Percentiles rank a stretch among this genome's conserved stretches.
Conservation (phyloP, 2,329 filamentous ascomycete species). For the Colletotrichum sp. region DNA sequence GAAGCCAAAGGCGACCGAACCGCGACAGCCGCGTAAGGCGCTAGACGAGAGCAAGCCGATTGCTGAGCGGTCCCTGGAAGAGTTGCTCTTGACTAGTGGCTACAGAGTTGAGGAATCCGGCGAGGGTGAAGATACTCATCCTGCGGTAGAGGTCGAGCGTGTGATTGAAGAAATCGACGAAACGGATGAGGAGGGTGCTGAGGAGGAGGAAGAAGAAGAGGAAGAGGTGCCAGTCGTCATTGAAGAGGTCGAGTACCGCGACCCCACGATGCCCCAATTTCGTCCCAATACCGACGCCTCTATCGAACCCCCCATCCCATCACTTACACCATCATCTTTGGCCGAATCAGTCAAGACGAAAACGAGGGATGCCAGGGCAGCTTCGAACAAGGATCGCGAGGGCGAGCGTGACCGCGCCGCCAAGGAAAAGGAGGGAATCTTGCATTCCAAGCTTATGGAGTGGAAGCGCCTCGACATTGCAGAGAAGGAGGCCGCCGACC, state of each 20-base stretch:
- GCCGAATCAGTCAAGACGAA: background rate
- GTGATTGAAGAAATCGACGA: slow-evolving; percentile 21
- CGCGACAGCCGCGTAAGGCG: slow-evolving; percentile 22
- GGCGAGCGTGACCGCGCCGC: background rate
- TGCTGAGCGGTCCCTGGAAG: slow-evolving; percentile 37
- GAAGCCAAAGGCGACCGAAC: slow-evolving; percentile 4
- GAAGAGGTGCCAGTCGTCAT: slow-evolving; percentile 1
- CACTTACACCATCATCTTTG: background rate
- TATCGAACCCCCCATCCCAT: slow-evolving; percentile 17
- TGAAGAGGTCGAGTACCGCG: slow-evolving; percentile 39
- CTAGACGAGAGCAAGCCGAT: slow-evolving; percentile 24
- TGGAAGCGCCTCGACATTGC: slow-evolving; percentile 66
- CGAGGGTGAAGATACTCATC: background rate
- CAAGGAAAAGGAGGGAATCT: slow-evolving; percentile 26
- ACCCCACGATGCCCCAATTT: slow-evolving; percentile 74
- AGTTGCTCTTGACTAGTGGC: slow-evolving; percentile 49
- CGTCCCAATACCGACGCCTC: slow-evolving; percentile 56
- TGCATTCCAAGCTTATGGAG: slow-evolving; percentile 41
- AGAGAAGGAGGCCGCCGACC: slow-evolving; percentile 70
- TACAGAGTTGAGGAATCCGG: slow-evolving; percentile 42
- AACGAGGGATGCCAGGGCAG: background rate
- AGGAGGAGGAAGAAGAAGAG: slow-evolving; percentile 25
- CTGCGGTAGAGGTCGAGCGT: slow-evolving; percentile 5
- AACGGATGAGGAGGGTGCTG: slow-evolving; percentile 16
- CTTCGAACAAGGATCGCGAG: background rate